Evolutionary conservation across 805 yeast species (phyloP).

Genomic region (Candida maesae): DNA sequence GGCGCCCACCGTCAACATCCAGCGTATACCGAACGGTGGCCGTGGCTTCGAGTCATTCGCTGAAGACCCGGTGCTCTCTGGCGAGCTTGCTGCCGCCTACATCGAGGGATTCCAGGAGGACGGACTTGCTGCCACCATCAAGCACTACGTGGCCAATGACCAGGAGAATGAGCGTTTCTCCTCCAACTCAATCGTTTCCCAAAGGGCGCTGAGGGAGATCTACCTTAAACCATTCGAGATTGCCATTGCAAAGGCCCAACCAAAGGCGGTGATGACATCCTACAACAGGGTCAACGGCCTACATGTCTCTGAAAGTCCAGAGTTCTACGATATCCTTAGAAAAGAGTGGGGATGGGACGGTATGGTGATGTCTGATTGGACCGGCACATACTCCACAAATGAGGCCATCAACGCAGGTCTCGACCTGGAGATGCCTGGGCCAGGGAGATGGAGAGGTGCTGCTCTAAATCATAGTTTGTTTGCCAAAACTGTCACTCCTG

Average conservation of each 20-base stretch:
- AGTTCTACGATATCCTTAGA: slow-evolving; percentile 42
- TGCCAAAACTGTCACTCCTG: slow-evolving; percentile 35
- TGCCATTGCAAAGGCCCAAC: slow-evolving; percentile 49
- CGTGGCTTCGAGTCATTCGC: slow-evolving; percentile 57
- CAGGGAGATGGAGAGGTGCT: slow-evolving; percentile 41
- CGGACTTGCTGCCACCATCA: slow-evolving; percentile 49
- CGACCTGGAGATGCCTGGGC: slow-evolving; percentile 66
- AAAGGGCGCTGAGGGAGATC: slow-evolving; percentile 59
- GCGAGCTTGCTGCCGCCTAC: slow-evolving; percentile 39
- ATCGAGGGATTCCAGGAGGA: slow-evolving; percentile 50
- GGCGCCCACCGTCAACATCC: slow-evolving; percentile 49
- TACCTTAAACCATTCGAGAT: slow-evolving; percentile 59
- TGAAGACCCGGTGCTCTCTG: slow-evolving; percentile 53
- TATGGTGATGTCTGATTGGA: slow-evolving; percentile 58
- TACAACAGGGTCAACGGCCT: slow-evolving; percentile 59
- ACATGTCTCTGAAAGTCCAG: slow-evolving; percentile 44
- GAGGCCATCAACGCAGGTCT: slow-evolving; percentile 50
- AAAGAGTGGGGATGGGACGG: slow-evolving; percentile 57
- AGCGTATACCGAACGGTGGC: slow-evolving; percentile 55
- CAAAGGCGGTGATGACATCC: slow-evolving; percentile 53
- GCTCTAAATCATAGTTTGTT: slow-evolving; percentile 34
- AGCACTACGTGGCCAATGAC: slow-evolving; percentile 60
- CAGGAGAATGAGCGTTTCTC: slow-evolving; percentile 50
- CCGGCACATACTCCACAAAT: slow-evolving; percentile 47
- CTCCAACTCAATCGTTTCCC: slow-evolving; percentile 45